Base-by-base conservation (phyloP, 331 rosid species). In the Quercus lobata region DNA sequence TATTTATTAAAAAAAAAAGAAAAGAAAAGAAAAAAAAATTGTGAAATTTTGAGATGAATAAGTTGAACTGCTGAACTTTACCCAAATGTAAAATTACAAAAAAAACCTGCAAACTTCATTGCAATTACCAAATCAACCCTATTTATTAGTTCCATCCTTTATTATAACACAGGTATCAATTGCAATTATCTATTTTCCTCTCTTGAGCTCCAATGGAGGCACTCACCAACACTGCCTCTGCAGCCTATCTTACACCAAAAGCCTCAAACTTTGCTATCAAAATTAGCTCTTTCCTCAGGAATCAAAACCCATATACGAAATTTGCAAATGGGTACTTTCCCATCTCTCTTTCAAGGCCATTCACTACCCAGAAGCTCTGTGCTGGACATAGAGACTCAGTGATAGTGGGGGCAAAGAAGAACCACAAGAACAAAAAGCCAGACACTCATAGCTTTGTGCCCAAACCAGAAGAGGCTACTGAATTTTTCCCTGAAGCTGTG, bases 401-500 rank as follows among this genome's bases (percentile, higher is more conserved):
- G 22, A 79, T 87, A 79, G 79, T 86, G 29, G 79, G 84, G 16
- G 92, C 93, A 21, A 85, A 80, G 60, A 87, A 79, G 78, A 84
- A 83, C 66, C n/a, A 69, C 46, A 62, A 85, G 66, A 76, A 81
- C 74, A 84, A 88, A 61, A 87, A 83, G 77, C 88, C 87, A 63
- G 97, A 95, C 78, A 65, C 5, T 22, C 97, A 93, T 63, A 86
- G 85, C 82, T 89, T 87, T 52, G 83, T 76, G 1, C 81, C 98
- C 14, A 91, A 86, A 78, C 91, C 89, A 0, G 91, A 93, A 52
- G 99, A 93, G 76, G 83, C 77, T 74, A 87, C 88, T 7, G 96
- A 94, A 30, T 84, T 84, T 83, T 95, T 95, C 85, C 99, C 99
- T 61, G 98, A 95, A 87, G 89, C 98, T 37, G 96, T 95, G 41